phyloP scores from a whole-genome alignment of 805 yeast species.

The Candida peoriensis region DNA sequence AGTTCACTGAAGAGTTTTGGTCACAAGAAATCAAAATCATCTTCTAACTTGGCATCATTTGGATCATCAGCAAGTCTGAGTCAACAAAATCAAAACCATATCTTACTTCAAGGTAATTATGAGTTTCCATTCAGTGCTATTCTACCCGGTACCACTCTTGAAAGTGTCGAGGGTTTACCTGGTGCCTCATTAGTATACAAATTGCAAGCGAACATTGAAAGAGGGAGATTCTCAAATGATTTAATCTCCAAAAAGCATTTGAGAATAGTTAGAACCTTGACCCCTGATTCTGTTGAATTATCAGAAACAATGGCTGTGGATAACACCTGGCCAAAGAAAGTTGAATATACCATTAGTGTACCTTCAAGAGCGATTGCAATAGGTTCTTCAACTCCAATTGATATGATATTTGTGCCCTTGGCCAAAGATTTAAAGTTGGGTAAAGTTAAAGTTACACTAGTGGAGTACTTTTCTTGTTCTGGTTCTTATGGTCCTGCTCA shows the following conservation, averaged over 20 bases:
- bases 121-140: conserved; percentile 86
- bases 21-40: conserved; percentile 27
- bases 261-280: conserved; percentile 78
- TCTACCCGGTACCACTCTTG: conserved; percentile 79
- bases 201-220: conserved; percentile 74
- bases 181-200: conserved; percentile 71
- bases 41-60: conserved; percentile 29
- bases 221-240: conserved; percentile 70
- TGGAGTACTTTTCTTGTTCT: conserved; percentile 62
- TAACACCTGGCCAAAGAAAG: conserved; percentile 92
- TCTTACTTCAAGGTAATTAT: conserved; percentile 70
- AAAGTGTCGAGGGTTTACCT: conserved; percentile 85
- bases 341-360: conserved; percentile 81
- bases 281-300: conserved; percentile 82
- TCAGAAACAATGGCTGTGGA: conserved; percentile 92
- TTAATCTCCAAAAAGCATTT: conserved; percentile 64
- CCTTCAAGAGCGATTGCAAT: conserved; percentile 89
- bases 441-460: conserved; percentile 58
- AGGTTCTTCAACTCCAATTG: conserved; percentile 72
- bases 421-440: conserved; percentile 78
- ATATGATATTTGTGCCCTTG: conserved; percentile 70
- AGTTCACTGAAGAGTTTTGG: conserved; percentile 18
- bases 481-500: conserved; percentile 54
- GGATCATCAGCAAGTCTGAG: conserved; percentile 23
- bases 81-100: conserved; percentile 27